Conservation (phyloP, 768 basidiomycete species). For the Lactarius sanguifluus region DNA sequence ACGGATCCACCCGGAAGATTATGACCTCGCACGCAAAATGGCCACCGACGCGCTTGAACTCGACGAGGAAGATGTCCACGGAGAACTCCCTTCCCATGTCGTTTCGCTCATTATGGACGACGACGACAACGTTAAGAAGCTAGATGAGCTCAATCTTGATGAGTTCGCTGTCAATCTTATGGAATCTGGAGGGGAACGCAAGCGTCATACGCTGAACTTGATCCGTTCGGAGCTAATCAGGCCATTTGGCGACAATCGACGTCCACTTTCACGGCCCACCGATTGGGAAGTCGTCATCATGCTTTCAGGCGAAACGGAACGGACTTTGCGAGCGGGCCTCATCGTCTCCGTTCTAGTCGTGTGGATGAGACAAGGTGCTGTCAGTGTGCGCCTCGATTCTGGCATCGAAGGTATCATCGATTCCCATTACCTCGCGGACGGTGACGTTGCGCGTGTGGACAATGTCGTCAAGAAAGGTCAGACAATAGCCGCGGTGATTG, state of each 20-base stretch:
- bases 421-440: conserved; percentile 56
- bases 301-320: conserved; percentile 88
- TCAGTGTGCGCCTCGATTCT: conserved; percentile 82
- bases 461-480: conserved; percentile 73
- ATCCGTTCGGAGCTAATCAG: conserved; percentile 82
- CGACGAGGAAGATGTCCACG: conserved; percentile 96
- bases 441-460: conserved; percentile 37
- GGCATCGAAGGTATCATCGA: conserved; percentile 85
- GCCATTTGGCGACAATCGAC: conserved; percentile 78
- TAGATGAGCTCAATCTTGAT: conserved; percentile 89
- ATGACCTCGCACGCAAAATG: conserved; percentile 97
- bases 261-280: conserved; percentile 58
- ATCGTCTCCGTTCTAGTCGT: conserved; percentile 75
- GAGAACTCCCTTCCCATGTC: conserved; percentile 87
- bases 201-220: conserved; percentile 84
- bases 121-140: conserved; percentile 70
- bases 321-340: conserved; percentile 74
- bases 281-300: conserved; percentile 88
- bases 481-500: conserved; percentile 75
- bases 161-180: conserved; percentile 94
- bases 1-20: conserved; percentile 96
- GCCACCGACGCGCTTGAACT: conserved; percentile 94
- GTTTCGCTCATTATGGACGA: conserved; percentile 87
- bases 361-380: conserved; percentile 51
- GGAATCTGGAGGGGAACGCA: conserved; percentile 78